These are phyloP conservation scores for Neurospora cerealis DNA, from an alignment of 495 filamentous ascomycete species.

Conservation along the genomic window DNA sequence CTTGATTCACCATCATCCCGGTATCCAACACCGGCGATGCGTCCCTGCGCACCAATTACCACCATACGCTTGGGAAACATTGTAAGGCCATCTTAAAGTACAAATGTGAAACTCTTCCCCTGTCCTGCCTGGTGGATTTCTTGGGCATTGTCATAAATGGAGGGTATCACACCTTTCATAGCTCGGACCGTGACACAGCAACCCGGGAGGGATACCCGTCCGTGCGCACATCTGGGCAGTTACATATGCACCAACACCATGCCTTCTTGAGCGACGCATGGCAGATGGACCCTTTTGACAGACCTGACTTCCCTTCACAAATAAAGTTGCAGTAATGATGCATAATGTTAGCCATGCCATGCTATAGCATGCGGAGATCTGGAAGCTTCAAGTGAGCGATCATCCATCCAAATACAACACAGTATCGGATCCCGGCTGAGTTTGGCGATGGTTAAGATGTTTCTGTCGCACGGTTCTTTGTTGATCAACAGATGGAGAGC, in stretches of 20 bases:
- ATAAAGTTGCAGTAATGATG: not conserved
- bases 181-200: not conserved
- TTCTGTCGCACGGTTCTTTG: not conserved
- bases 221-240: not conserved
- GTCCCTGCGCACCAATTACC: not conserved
- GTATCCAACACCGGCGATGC: not conserved
- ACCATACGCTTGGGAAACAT: not conserved
- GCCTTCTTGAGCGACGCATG: not conserved
- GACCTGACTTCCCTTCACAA: not conserved
- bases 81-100: not conserved
- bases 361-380: not conserved
- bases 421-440: not conserved
- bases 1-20: not conserved
- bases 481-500: not conserved
- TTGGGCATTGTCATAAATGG: not conserved
- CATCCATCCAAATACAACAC: not conserved
- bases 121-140: not conserved
- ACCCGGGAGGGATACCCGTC: not conserved
- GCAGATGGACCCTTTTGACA: not conserved
- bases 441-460: not conserved
- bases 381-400: not conserved
- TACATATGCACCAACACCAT: not conserved
- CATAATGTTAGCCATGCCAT: not conserved
- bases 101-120: not conserved
- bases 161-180: not conserved